Conservation (phyloP, 345 rosid genomes). For the Eucalyptus pumila region DNA sequence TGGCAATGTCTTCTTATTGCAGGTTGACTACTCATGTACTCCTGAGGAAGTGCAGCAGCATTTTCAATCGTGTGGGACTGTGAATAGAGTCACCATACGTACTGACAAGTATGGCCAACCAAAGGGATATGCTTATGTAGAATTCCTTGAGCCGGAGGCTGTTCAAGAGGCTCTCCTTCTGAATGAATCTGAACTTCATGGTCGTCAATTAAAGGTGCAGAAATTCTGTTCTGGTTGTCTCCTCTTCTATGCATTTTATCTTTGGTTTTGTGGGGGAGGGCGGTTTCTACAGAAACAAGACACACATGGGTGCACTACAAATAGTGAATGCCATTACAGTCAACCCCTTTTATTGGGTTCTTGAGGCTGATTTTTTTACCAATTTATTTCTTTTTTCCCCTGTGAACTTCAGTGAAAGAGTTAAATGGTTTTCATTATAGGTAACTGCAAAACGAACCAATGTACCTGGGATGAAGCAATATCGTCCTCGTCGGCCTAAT, state of each 20-base stretch:
- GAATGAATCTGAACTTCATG: slow-evolving; percentile 62
- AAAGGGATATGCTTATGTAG: slow-evolving; percentile 75
- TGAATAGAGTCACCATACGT: slow-evolving; percentile 60
- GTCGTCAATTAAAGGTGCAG: slow-evolving; percentile 61
- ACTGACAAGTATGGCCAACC: slow-evolving; percentile 71
- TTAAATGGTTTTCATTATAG: slow-evolving; percentile 1
- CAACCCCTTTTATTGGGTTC: background rate
- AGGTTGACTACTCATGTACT: slow-evolving; percentile 70
- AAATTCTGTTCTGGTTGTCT: background rate
- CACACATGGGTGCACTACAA: background rate
- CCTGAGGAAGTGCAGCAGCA: slow-evolving; percentile 82
- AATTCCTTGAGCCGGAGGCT: slow-evolving; percentile 57
- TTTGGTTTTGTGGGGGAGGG: background rate
- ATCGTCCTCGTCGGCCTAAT: slow-evolving; percentile 37
- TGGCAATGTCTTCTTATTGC: background rate
- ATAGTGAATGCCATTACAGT: background rate
- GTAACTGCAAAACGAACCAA: slow-evolving; percentile 59
- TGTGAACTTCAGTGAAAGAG: background rate
- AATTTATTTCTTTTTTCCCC: background rate
- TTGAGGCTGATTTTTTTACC: background rate
- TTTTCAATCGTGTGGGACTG: slow-evolving; percentile 70
- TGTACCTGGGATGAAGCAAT: slow-evolving; percentile 73
- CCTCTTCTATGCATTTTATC: background rate
- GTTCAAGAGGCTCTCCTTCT: slow-evolving; percentile 52
- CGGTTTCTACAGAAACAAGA: background rate